Conservation (phyloP, 192 early-diverging fungal species). For the Coemansia sp. region DNA sequence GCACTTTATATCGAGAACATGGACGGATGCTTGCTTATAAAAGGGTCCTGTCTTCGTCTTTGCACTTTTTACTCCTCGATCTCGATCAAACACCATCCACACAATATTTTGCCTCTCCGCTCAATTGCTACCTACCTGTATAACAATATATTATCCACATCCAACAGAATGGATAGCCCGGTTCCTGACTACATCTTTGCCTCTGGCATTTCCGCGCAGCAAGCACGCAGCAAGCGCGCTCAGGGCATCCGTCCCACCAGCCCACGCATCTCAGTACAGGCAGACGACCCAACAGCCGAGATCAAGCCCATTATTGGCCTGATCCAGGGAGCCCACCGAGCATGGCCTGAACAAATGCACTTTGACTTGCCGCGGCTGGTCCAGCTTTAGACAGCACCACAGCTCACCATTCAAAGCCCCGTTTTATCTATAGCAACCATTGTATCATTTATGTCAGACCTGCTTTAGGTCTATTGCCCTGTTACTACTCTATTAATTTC, state of each 20-base stretch:
- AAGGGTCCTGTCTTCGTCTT: neutral
- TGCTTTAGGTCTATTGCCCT: neutral
- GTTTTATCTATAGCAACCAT: neutral
- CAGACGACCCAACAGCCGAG: conserved; percentile 18
- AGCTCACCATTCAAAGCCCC: neutral
- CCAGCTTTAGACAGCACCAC: conserved; percentile 24
- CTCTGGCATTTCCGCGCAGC: conserved; percentile 50
- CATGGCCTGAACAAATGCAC: conserved; percentile 49
- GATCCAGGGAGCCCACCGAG: conserved; percentile 31
- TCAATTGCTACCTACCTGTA: neutral
- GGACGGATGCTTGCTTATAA: neutral
- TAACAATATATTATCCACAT: neutral
- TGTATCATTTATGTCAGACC: conserved; percentile 1
- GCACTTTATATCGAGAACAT: neutral
- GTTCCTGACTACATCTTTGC: conserved; percentile 52
- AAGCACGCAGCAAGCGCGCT: conserved; percentile 37
- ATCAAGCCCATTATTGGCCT: conserved; percentile 47
- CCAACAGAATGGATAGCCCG: conserved; percentile 24
- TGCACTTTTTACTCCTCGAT: neutral
- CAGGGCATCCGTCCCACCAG: conserved; percentile 22
- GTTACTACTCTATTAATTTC: neutral
- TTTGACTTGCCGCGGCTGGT: conserved; percentile 51
- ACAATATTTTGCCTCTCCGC: neutral
- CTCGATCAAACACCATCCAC: neutral
- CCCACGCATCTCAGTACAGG: conserved; percentile 16